Conservation (phyloP, 2,329 filamentous ascomycete genomes). For the Diaporthe batatas region DNA sequence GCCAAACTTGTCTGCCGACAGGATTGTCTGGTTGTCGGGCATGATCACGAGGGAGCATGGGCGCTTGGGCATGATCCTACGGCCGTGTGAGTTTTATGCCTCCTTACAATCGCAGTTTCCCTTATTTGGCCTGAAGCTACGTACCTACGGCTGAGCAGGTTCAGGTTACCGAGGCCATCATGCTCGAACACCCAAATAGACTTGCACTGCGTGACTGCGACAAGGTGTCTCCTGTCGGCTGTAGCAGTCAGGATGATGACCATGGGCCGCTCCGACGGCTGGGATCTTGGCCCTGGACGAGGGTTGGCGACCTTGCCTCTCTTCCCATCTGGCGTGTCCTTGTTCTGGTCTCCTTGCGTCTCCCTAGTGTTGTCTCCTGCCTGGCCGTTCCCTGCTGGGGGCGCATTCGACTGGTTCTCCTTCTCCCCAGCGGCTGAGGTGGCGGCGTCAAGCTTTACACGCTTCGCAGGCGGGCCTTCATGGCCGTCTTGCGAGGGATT, state of each 20-base stretch:
- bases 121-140: constrained; percentile 33
- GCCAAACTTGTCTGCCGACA: constrained; percentile 95
- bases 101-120: not conserved
- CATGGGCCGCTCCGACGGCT: constrained; percentile 49
- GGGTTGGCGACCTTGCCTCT: constrained; percentile 46
- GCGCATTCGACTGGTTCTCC: constrained; percentile 36
- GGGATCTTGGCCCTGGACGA: constrained; percentile 34
- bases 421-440: constrained; percentile 33
- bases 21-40: constrained; percentile 77
- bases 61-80: constrained; percentile 87
- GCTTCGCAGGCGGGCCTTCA: constrained; percentile 47
- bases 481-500: constrained; percentile 31
- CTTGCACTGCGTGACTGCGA: constrained; percentile 93
- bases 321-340: constrained; percentile 47
- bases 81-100: constrained; percentile 25
- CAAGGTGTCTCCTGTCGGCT: constrained; percentile 73
- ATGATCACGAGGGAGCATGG: constrained; percentile 82
- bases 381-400: not conserved
- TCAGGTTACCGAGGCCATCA: constrained; percentile 70
- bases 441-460: constrained; percentile 45
- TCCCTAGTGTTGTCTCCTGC: constrained; percentile 14
- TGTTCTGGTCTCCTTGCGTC: constrained; percentile 43
- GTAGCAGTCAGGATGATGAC: constrained; percentile 78
- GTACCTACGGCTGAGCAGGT: constrained; percentile 80
- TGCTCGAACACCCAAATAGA: constrained; percentile 85